Base-by-base conservation (phyloP, 768 basidiomycete genomes). In the Leccinum barrowsii region DNA sequence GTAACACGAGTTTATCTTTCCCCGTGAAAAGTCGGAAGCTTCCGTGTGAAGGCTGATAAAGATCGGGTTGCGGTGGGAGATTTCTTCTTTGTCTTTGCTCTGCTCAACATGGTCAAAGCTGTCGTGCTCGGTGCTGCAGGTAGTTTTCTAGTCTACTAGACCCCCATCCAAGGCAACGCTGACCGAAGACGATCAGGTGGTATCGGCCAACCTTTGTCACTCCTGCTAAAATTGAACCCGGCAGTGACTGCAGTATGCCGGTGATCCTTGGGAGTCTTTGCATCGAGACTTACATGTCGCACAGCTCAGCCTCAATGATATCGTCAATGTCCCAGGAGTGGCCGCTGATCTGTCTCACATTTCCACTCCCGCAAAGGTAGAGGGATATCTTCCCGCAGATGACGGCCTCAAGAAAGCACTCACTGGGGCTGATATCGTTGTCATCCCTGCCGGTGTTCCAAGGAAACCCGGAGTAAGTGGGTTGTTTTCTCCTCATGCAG, bases 91-190 rank as follows among this genome's bases (percentile, higher is more conserved):
- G 22, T 15, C 46, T 50, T 26, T 12, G 19, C 54, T 54, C 59
- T 54, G 22, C 13, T 56, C 17, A 67, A 59, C 66, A 71, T 68
- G 71, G 73, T 73, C 24, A 94, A 95, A 76, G 92, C 85, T 79
- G 93, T 92, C 71, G 94, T 98, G 65, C 94, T 98, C 72, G 95
- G 95, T 74, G 95, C 95, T 78, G 89, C 92, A 74, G 94, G 92
- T 92, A 66, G 55, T 76, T 4, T 62, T 13, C 37, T 49, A 4
- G 6, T 21, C 47, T 52, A 7, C 5, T 51, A 10, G n/a, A 44
- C 4, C 17, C 17, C 37, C 54, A 22, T 15, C 24, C 50, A 32
- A 21, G 32, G 28, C 8, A 55, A 50, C 35, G 17, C 57, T 66
- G 24, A 63, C 50, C 28, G 19, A n/a, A 24, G 19, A 0, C 51